Percentiles rank a stretch among this genome's conserved stretches.
Evolutionary conservation across 164 flowering plant species (phyloP).

Genomic region (Platanus orientalis): DNA sequence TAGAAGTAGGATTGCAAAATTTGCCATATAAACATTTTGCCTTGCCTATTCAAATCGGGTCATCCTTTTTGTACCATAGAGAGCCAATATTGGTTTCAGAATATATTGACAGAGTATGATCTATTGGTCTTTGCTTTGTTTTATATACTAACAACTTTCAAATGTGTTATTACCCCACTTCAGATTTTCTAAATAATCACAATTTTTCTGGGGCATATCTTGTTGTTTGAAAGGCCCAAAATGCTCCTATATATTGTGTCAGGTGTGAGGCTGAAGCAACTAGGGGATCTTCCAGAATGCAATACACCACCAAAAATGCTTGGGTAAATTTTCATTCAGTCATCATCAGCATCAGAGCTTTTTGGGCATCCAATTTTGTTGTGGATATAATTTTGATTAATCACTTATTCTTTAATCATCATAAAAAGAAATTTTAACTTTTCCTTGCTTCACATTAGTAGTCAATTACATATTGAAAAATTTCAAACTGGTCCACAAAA

Average conservation of each 20-base stretch:
- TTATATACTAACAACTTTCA: neutral
- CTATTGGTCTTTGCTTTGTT: neutral
- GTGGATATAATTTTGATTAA: neutral
- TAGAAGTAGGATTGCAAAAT: neutral
- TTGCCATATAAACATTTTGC: neutral
- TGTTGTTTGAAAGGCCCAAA: neutral
- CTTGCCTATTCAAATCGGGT: neutral
- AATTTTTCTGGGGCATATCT: neutral
- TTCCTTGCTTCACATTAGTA: neutral
- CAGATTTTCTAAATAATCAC: neutral
- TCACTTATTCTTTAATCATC: slow-evolving; percentile 9
- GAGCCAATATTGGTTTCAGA: neutral
- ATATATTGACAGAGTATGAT: neutral
- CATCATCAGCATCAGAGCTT: slow-evolving; percentile 7
- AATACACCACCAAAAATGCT: neutral
- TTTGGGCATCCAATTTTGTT: slow-evolving; percentile 14
- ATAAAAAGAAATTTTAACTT: neutral
- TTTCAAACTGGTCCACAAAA: too few species aligned
- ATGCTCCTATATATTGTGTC: neutral
- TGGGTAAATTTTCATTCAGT: neutral
- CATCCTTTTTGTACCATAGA: neutral
- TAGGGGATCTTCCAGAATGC: neutral
- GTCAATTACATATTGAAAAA: neutral
- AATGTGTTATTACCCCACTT: neutral
- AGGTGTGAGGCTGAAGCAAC: slow-evolving; percentile 6